phyloP scores from a whole-genome alignment of 1,284 basidiomycete genomes.

The Fistulinella staudtii region DNA sequence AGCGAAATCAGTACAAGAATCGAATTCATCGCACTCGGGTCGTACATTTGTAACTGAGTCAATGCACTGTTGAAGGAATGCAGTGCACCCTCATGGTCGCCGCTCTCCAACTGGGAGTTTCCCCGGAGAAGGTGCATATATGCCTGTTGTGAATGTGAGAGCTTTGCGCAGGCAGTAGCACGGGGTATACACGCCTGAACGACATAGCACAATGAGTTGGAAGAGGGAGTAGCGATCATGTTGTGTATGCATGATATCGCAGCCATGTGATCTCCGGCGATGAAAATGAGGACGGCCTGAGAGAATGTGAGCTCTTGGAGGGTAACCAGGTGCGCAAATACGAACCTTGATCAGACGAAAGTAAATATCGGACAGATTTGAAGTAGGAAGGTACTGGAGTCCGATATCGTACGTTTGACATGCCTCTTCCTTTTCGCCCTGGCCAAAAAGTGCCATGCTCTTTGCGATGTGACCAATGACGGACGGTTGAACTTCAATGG shows the following conservation, averaged over 20 bases:
- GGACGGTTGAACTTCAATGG: not conserved
- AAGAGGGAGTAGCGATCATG: not conserved
- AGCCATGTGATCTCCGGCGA: not conserved
- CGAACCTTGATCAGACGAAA: too few relatives aligned
- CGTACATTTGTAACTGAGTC: not conserved
- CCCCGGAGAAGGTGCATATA: not conserved
- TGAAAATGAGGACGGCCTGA: not conserved
- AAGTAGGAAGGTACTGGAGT: too few relatives aligned
- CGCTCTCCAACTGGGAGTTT: not conserved
- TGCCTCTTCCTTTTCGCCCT: not conserved
- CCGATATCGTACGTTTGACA: not conserved
- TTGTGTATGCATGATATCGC: not conserved
- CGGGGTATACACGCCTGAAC: not conserved
- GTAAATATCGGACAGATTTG: too few relatives aligned
- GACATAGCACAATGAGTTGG: not conserved
- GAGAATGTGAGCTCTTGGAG: not conserved
- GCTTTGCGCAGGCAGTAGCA: not conserved
- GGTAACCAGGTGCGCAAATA: not conserved
- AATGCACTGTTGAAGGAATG: not conserved
- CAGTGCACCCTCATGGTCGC: not conserved
- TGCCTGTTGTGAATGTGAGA: not conserved
- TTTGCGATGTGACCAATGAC: not conserved
- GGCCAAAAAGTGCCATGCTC: not conserved
- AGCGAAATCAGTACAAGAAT: not conserved
- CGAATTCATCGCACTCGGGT: too few relatives aligned